These are phyloP conservation scores for Flagelloscypha sp. DNA, from an alignment of 768 basidiomycete species.

Conservation along the genomic window DNA sequence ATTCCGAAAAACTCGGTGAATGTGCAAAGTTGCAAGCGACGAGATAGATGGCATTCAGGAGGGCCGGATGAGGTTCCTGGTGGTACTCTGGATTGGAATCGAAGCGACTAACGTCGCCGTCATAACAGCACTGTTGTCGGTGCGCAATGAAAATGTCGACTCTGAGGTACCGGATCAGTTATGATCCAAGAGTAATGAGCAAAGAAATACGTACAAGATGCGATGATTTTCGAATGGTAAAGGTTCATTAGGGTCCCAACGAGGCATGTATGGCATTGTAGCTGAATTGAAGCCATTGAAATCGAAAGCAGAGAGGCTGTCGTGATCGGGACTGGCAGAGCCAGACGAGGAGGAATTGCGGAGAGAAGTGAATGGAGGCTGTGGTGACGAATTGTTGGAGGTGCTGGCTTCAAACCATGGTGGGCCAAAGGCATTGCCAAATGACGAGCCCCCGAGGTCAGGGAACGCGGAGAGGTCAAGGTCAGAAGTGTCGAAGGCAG, in stretches of 20 bases:
- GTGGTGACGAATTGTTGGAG: not conserved
- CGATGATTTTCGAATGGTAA: conserved; percentile 27
- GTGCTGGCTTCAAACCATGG: conserved; percentile 5
- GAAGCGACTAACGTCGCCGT: conserved; percentile 39
- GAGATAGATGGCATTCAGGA: conserved; percentile 55
- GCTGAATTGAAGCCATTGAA: conserved; percentile 10
- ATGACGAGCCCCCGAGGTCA: conserved; percentile 5
- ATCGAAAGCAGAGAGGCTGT: conserved; percentile 10
- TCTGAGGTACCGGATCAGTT: conserved; percentile 19
- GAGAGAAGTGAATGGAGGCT: not conserved
- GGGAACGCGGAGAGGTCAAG: conserved; percentile 11
- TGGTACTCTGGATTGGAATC: conserved; percentile 17
- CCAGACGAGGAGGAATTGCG: not conserved
- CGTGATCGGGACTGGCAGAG: not conserved
- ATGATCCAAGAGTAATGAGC: no score
- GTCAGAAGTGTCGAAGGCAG: conserved; percentile 15
- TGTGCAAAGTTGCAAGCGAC: conserved; percentile 49
- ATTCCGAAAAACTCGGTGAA: conserved; percentile 27
- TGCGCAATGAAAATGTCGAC: conserved; percentile 49
- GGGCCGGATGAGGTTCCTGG: conserved; percentile 43
- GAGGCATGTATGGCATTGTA: conserved; percentile 15
- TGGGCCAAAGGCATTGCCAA: conserved; percentile 6
- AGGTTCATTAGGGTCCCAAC: conserved; percentile 19
- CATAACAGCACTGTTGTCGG: conserved; percentile 52
- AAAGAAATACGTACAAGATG: conserved; percentile 26